These are phyloP conservation scores for Colletotrichum chlorophyti DNA, from an alignment of 2,329 filamentous ascomycete species.

Conservation along the genomic window DNA sequence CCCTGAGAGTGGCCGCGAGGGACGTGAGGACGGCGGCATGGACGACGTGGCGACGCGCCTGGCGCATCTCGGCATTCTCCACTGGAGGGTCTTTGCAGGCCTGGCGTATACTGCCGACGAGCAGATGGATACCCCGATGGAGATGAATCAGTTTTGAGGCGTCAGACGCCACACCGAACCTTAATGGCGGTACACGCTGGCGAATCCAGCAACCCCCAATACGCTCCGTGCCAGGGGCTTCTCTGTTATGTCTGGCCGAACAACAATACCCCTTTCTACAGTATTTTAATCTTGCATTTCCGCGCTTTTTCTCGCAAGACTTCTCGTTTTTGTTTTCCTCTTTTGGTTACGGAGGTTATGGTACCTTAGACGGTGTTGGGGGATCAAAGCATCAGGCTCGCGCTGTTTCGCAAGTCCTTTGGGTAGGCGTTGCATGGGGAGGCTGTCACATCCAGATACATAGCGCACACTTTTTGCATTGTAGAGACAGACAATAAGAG, in stretches of 20 bases:
- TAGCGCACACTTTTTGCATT: conserved; percentile 25
- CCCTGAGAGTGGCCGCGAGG: conserved; percentile 44
- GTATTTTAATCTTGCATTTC: conserved; percentile 30
- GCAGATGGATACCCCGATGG: conserved; percentile 42
- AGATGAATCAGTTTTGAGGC: conserved; percentile 34
- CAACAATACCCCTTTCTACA: conserved; percentile 29
- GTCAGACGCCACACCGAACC: neutral
- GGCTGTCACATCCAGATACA: conserved; percentile 26
- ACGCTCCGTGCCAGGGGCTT: conserved; percentile 10
- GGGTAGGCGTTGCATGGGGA: conserved; percentile 21
- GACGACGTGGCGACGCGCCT: conserved; percentile 78
- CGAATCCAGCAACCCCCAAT: neutral
- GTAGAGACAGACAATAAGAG: conserved; percentile 23
- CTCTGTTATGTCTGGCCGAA: conserved; percentile 25
- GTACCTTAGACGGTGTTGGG: conserved; percentile 27
- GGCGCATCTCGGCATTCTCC: conserved; percentile 82
- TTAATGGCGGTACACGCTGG: conserved; percentile 9
- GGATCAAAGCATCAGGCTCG: conserved; percentile 20
- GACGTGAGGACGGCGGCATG: conserved; percentile 60
- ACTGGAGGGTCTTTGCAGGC: conserved; percentile 88
- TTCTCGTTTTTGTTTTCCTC: neutral
- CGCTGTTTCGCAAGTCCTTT: conserved; percentile 12
- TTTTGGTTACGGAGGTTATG: conserved; percentile 13
- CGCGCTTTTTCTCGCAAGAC: conserved; percentile 17
- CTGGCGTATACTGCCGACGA: conserved; percentile 68